phyloP scores from a whole-genome alignment of 2,329 filamentous ascomycete species.

The Keithomyces neogunnii region DNA sequence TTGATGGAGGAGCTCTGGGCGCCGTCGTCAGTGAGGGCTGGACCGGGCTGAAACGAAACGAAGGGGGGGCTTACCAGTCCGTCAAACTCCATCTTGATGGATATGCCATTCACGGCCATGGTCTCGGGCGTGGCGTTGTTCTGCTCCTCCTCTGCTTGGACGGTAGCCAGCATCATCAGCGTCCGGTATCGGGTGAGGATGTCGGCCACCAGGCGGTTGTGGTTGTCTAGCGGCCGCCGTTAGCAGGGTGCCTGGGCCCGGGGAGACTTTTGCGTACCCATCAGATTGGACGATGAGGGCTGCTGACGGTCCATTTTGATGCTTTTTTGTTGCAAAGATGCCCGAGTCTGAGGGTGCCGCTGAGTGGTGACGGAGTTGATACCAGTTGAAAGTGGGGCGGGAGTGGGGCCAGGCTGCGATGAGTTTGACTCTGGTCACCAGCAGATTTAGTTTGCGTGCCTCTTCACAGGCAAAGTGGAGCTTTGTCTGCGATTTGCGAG shows the following conservation, averaged over 20 bases:
- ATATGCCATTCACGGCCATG: constrained; percentile 33
- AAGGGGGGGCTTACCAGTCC: constrained; percentile 22
- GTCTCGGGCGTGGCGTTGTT: constrained; percentile 31
- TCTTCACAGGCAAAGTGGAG: too few species aligned
- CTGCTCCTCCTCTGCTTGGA: constrained; percentile 30
- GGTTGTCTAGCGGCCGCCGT: constrained; percentile 27
- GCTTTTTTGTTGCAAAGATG: neutral
- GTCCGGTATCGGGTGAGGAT: constrained; percentile 35
- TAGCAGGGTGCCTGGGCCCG: neutral
- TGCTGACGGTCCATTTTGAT: constrained; percentile 25
- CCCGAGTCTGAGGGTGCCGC: neutral
- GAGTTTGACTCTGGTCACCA: too few species aligned
- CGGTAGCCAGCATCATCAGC: constrained; percentile 34
- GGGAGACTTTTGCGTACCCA: constrained; percentile 19
- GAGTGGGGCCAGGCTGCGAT: too few species aligned
- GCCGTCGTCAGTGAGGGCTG: too few species aligned
- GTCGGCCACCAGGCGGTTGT: constrained; percentile 36
- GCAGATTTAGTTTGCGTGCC: too few species aligned
- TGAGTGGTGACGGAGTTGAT: neutral
- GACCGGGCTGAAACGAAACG: neutral
- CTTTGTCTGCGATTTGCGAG: too few species aligned
- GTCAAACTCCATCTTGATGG: constrained; percentile 38
- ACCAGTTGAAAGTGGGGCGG: too few species aligned
- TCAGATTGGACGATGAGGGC: constrained; percentile 23
- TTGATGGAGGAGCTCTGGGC: constrained; percentile 33